phyloP scores from a whole-genome alignment of 2,329 filamentous ascomycete species.

The Colletotrichum sansevieriae region DNA sequence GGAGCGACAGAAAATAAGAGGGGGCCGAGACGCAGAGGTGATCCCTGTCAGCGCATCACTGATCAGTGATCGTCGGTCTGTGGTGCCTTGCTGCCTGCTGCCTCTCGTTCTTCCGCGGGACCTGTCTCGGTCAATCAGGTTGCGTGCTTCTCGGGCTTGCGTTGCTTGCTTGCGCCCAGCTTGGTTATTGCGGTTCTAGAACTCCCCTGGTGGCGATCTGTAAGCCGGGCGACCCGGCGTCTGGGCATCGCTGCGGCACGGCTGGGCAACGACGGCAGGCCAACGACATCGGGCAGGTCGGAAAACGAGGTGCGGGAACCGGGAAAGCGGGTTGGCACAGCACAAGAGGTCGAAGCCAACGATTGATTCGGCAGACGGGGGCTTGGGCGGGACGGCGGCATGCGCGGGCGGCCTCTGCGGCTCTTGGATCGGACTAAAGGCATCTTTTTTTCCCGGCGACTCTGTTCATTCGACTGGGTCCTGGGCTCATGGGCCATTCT shows the following conservation, averaged over 20 bases:
- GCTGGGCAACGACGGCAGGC: not conserved
- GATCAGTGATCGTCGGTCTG: conserved; percentile 16
- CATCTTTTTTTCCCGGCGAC: conserved; percentile 8
- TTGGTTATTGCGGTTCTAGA: not conserved
- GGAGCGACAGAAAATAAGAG: conserved; percentile 2
- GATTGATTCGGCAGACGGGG: conserved; percentile 16
- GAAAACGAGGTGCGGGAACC: not conserved
- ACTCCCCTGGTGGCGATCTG: conserved; percentile 10
- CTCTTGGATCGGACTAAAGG: conserved; percentile 19
- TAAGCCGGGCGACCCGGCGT: conserved; percentile 25
- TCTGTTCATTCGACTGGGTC: not conserved
- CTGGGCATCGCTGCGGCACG: conserved; percentile 32
- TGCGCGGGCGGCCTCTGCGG: conserved; percentile 31
- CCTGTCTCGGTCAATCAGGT: conserved; percentile 1
- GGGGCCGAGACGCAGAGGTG: conserved; percentile 24
- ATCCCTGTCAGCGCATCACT: conserved; percentile 32
- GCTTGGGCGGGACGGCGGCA: conserved; percentile 38
- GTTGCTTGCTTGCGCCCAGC: conserved; percentile 9
- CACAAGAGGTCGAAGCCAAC: conserved; percentile 3
- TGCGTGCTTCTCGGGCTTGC: not conserved
- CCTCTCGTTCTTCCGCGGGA: too few species aligned
- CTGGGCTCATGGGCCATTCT: not conserved
- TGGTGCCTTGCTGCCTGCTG: not conserved
- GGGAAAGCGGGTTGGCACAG: not conserved
- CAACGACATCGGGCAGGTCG: too few species aligned